Percentiles rank a stretch among this genome's conserved stretches.
phyloP scores from a whole-genome alignment of 768 basidiomycete species.

The Mycena kentingensis region DNA sequence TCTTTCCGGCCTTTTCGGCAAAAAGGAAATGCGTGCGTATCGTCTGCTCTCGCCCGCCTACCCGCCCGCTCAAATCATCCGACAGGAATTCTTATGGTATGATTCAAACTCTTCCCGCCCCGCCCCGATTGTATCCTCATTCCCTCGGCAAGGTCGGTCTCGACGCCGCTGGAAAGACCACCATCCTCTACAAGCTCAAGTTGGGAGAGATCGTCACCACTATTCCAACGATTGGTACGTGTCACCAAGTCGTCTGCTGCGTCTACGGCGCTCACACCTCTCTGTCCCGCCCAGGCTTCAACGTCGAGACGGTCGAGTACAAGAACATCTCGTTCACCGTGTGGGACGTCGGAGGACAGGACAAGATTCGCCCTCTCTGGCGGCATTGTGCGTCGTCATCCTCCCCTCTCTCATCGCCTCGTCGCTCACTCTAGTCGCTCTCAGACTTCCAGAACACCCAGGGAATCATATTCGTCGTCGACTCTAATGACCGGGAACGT shows the following conservation, averaged over 20 bases:
- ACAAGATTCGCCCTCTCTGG: constrained; percentile 99
- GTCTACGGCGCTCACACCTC: constrained; percentile 24
- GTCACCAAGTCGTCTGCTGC: constrained; percentile 18
- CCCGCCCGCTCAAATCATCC: constrained; percentile 34
- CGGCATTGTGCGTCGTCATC: constrained; percentile 85
- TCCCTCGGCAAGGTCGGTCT: constrained; percentile 78
- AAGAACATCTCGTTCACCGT: constrained; percentile 99
- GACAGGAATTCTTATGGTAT: constrained; percentile 94
- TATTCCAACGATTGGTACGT: constrained; percentile 97
- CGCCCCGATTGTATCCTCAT: constrained; percentile 9
- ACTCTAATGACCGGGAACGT: constrained; percentile 99
- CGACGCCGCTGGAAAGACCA: constrained; percentile 98
- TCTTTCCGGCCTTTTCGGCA: constrained; percentile 87
- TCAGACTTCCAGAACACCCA: constrained; percentile 99
- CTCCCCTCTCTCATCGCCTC: constrained; percentile 23
- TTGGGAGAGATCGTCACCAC: constrained; percentile 99
- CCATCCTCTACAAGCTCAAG: constrained; percentile 99
- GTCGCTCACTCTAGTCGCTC: constrained; percentile 11
- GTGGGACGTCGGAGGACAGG: constrained; percentile 99
- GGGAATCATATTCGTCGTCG: constrained; percentile 99
- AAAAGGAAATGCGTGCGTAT: constrained; percentile 98
- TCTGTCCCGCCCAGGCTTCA: constrained; percentile 83
- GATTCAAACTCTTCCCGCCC: constrained; percentile 25
- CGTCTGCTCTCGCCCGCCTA: constrained; percentile 31
- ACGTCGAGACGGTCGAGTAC: constrained; percentile 99